These are phyloP conservation scores for Pseudogymnoascus sp. DNA, from an alignment of 2,329 filamentous ascomycete species.

Conservation along the genomic window DNA sequence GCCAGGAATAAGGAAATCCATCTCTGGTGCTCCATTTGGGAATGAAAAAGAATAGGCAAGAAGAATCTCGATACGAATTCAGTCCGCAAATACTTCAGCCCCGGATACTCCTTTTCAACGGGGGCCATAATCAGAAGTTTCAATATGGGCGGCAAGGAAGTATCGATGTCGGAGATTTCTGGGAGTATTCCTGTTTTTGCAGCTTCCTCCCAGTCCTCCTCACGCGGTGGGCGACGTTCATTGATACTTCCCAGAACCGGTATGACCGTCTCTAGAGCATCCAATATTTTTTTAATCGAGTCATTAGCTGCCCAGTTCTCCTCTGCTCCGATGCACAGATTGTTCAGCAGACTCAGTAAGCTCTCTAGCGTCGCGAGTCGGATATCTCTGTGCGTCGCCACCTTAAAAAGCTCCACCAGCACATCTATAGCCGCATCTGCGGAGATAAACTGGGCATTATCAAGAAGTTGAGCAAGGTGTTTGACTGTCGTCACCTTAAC, in stretches of 20 bases:
- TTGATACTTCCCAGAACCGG: slow-evolving; percentile 29
- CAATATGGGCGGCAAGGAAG: slow-evolving; percentile 12
- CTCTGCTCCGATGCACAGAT: slow-evolving; percentile 14
- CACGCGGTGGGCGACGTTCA: slow-evolving; percentile 26
- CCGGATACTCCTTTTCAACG: background rate
- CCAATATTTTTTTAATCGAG: slow-evolving; percentile 18
- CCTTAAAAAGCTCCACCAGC: slow-evolving; percentile 25
- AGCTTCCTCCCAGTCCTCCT: slow-evolving; percentile 27
- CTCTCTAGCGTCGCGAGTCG: slow-evolving; percentile 28
- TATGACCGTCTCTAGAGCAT: slow-evolving; percentile 24
- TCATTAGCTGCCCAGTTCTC: slow-evolving; percentile 13
- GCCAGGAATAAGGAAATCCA: slow-evolving; percentile 13
- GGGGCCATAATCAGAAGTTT: slow-evolving; percentile 11
- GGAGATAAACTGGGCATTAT: slow-evolving; percentile 28
- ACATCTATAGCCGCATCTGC: slow-evolving; percentile 23
- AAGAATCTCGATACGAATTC: slow-evolving; percentile 12
- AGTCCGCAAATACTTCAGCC: slow-evolving; percentile 9
- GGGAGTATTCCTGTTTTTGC: slow-evolving; percentile 19
- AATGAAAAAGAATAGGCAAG: slow-evolving; percentile 7
- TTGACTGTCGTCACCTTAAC: slow-evolving; percentile 37
- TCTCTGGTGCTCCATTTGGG: slow-evolving; percentile 12
- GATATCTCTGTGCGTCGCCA: slow-evolving; percentile 31
- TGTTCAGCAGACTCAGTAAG: slow-evolving; percentile 26
- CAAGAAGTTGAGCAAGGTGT: slow-evolving; percentile 32
- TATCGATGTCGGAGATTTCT: slow-evolving; percentile 18